Evolutionary conservation across 225 moss, liverwort and hornwort genomes (phyloP), one percentile per base, ranked within the genome.

Genomic region (Rhytidiadelphus loreus): DNA sequence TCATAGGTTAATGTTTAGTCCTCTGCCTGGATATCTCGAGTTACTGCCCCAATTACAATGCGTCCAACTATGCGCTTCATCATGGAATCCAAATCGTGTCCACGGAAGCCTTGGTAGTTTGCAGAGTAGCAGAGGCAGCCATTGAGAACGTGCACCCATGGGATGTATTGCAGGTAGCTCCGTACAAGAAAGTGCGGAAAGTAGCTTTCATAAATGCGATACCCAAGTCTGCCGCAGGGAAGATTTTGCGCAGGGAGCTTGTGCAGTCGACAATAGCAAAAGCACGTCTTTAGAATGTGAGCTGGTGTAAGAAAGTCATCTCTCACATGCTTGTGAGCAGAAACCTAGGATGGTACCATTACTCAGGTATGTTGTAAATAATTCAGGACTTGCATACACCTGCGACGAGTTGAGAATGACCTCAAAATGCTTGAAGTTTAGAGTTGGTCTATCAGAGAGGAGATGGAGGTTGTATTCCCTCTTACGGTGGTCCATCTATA

Each of bases 131-230:
- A 77, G 74, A 56, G 64, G 55, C 61, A 56, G 56, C 22, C 32
- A 64, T 74, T 90, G 72, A 90, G 73, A 86, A 30, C 46, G 83
- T 75, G 65, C 35, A 57, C 26, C 52, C 53, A n/a, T 77, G 77
- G 60, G n/a, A 28, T 92, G 35, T 43, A 63, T 74, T 72, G 69
- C 83, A 91, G 93, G 93, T 93, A 75, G 93, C 91, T 74, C 78
- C 91, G 13, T 93, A 91, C 78, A 91, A 90, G 63, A 91, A 88
- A 88, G 88, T 93, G 59, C 86, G 88, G 58, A 93, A 86, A 77
- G 86, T 93, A 14, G 64, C 77, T 2, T 93, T 93, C 81, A 56
- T 81, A 13, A 88, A 91, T 39, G 78, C 72, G 30, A 88, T 93
- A 69, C 91, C 91, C 83, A 91, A 77, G 86, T 90, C 91, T 29